Base-by-base conservation (phyloP, 1,139 yeast species). In the Taphrina pruni region DNA sequence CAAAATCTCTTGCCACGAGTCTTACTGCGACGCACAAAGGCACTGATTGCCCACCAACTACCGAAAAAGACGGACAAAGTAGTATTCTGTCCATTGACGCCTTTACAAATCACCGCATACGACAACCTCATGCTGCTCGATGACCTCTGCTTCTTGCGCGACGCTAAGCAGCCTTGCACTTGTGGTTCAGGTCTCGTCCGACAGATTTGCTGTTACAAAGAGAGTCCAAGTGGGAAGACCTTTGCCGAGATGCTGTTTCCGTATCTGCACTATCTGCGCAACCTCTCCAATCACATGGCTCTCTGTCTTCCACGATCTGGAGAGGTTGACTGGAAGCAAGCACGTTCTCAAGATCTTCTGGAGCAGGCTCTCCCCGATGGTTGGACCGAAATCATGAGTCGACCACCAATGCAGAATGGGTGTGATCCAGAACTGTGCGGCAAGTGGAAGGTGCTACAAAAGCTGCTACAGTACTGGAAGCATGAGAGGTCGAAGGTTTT, bases 161-260 rank as follows among this genome's bases (percentile, higher is more conserved):
- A 94, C 70, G 97, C 92, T 76, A 94, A 95, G 7, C 93, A 93
- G 76, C 92, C 97, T 1, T 83, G 98, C 69, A 81, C 94, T 71
- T 81, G 93, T 66, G 94, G 94, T 75, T 92, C 94, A 75, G 98
- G 93, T n/a, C 94, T 93, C 98, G 98, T 94, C 78, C 82, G 94
- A 73, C 84, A 98, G 75, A 93, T 94, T 78, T 94, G 98, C 78
- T 94, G 98, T 78, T 94, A 94, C 76, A 98, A 0, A 93, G 94
- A 78, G 81, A 94, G 66, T 93, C 94, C 76, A 98, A 94, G 77
- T 98, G 99, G 55, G 98, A 98, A 0, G 98, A 94, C 78, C 98
- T 98, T 0, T 98, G 98, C 12, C 98, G 98, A 3, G 98, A 98
- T 0, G 93, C 85, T 76, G 92, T 98, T 2, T 93, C 97, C 0